These are phyloP conservation scores for Ogataea zsoltii DNA, from an alignment of 805 yeast genomes.

Conservation along the genomic window DNA sequence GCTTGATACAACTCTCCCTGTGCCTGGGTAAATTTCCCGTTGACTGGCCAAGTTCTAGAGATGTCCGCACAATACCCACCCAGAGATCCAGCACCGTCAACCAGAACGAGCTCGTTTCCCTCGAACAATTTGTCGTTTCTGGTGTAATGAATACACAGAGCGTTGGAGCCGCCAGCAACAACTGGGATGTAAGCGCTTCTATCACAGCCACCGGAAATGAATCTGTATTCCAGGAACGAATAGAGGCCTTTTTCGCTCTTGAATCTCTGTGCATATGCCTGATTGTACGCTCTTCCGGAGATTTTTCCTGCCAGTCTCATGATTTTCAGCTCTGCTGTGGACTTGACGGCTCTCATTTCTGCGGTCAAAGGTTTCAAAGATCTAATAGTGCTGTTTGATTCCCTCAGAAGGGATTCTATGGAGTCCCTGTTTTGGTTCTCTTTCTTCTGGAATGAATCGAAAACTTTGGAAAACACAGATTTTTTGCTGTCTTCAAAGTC, in stretches of 20 bases:
- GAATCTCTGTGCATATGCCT: constrained; percentile 70
- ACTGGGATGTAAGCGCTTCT: constrained; percentile 92
- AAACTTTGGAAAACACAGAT: constrained; percentile 22
- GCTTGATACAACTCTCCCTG: constrained; percentile 89
- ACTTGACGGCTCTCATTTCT: constrained; percentile 66
- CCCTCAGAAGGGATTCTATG: constrained; percentile 28
- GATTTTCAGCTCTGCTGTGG: constrained; percentile 69
- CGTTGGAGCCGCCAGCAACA: constrained; percentile 90
- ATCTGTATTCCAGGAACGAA: constrained; percentile 78
- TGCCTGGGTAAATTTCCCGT: constrained; percentile 68
- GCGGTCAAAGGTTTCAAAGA: constrained; percentile 47
- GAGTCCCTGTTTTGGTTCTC: constrained; percentile 18
- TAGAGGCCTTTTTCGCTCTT: constrained; percentile 75
- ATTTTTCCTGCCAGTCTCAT: constrained; percentile 84
- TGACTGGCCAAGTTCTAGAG: constrained; percentile 94
- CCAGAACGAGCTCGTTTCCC: constrained; percentile 74
- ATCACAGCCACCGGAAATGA: constrained; percentile 86
- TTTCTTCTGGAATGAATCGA: constrained; percentile 16
- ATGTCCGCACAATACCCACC: constrained; percentile 97
- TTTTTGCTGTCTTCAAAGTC: constrained; percentile 39
- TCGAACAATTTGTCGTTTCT: constrained; percentile 82
- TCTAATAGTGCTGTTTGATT: constrained; percentile 38
- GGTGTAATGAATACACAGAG: constrained; percentile 90
- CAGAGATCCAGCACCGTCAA: constrained; percentile 91
- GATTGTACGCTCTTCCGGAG: constrained; percentile 80